A percentile compares a stretch with the other conserved stretches of the same genome.
Evolutionary conservation across 108 stramenopile genomes (phyloP).

Genomic region (Pelagomonas calceolata): DNA sequence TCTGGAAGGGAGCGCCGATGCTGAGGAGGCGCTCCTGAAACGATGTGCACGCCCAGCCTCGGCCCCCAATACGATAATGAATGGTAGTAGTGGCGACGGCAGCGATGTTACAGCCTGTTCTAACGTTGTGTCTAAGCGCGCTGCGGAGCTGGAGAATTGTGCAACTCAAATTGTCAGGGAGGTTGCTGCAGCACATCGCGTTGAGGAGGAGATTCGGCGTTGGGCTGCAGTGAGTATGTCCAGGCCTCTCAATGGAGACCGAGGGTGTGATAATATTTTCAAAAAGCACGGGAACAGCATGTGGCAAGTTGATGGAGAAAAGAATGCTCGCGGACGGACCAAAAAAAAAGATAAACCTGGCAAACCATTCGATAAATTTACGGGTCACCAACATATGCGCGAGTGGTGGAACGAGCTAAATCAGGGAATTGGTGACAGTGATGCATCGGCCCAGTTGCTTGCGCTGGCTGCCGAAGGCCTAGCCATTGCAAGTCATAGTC

Average conservation of each 20-base stretch:
- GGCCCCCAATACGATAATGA: neutral
- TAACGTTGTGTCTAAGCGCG: slow-evolving; percentile 17
- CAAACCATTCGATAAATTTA: too few species aligned
- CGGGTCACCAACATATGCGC: neutral
- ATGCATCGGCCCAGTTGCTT: neutral
- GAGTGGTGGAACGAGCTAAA: neutral
- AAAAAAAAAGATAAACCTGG: neutral
- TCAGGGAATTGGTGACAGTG: neutral
- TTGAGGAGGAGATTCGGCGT: neutral
- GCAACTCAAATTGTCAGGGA: slow-evolving; percentile 10
- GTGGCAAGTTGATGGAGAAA: neutral
- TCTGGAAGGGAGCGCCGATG: slow-evolving; percentile 17
- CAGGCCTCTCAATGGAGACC: neutral
- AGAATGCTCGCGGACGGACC: neutral
- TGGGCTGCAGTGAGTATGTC: neutral
- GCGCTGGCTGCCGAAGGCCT: neutral
- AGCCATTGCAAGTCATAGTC: neutral
- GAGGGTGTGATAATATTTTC: neutral
- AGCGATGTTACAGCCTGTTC: slow-evolving; percentile 20
- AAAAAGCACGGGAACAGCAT: neutral
- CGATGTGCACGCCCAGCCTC: too few species aligned
- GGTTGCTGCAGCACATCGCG: slow-evolving; percentile 16
- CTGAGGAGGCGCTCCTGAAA: slow-evolving; percentile 38
- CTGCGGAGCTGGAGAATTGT: slow-evolving; percentile 20
- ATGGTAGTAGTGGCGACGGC: slow-evolving; percentile 7